Conservation (phyloP, 2,329 filamentous ascomycete genomes). For the Tolypocladium paradoxum region DNA sequence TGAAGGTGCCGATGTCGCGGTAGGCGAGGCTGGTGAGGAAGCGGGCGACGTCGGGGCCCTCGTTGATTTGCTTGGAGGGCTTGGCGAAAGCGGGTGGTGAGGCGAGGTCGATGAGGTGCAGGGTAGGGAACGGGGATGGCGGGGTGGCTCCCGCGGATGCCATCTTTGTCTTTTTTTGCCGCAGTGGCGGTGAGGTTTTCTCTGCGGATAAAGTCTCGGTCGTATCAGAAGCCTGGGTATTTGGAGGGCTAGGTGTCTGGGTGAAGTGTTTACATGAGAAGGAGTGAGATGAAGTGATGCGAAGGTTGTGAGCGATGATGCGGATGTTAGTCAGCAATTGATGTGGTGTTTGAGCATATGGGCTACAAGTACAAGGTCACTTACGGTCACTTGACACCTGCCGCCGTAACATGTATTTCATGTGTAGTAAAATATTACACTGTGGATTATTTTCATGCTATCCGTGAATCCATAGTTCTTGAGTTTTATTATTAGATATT, state of each 20-base stretch:
- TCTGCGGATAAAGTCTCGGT: neutral
- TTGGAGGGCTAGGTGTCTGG: too few species aligned
- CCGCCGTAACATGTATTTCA: too few species aligned
- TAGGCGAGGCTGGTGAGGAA: constrained; percentile 80
- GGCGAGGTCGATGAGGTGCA: constrained; percentile 37
- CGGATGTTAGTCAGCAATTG: neutral
- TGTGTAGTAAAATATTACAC: too few species aligned
- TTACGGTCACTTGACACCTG: too few species aligned
- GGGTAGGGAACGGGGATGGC: constrained; percentile 12
- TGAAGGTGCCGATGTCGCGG: constrained; percentile 73
- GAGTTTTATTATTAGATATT: too few species aligned
- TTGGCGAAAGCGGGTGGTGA: constrained; percentile 45
- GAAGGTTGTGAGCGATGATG: neutral
- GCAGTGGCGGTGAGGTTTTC: neutral
- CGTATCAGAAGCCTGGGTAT: neutral
- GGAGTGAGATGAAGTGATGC: neutral
- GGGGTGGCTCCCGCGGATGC: neutral
- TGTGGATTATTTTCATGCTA: too few species aligned
- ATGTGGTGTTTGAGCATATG: too few species aligned
- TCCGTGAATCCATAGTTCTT: too few species aligned
- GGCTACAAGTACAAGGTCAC: too few species aligned
- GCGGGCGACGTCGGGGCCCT: constrained; percentile 66
- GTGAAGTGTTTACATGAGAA: neutral
- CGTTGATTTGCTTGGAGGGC: constrained; percentile 75
- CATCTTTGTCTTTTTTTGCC: neutral